Conservation (phyloP, 257 asterid species). For the Marsdenia floribunda region DNA sequence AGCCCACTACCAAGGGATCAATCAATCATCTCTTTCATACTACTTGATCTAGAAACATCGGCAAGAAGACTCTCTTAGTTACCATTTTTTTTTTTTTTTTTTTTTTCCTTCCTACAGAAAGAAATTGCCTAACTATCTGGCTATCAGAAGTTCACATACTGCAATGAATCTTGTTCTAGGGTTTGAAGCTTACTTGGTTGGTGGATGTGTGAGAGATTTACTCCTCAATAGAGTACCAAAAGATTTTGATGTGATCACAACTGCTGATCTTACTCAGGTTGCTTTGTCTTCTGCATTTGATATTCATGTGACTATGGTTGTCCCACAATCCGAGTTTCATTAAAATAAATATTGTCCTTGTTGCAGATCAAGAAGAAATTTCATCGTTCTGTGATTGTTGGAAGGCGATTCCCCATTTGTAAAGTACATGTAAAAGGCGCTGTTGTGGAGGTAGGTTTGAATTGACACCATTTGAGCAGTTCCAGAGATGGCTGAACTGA, state of each 20-base stretch:
- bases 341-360: neutral
- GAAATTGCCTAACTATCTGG: neutral
- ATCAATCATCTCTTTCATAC: neutral
- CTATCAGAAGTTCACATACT: neutral
- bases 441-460: conserved; percentile 65
- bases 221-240: conserved; percentile 77
- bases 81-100: neutral
- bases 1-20: neutral
- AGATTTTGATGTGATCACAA: conserved; percentile 85
- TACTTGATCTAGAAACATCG: neutral
- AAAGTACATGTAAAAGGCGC: conserved; percentile 47
- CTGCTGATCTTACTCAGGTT: conserved; percentile 69
- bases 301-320: conserved; percentile 12
- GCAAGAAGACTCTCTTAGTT: neutral
- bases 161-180: conserved; percentile 35
- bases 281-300: conserved; percentile 16
- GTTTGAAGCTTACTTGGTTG: conserved; percentile 84
- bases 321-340: neutral
- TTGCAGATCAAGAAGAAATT: conserved; percentile 52
- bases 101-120: neutral
- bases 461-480: conserved; percentile 1
- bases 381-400: conserved; percentile 49
- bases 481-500: neutral
- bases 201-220: conserved; percentile 96
- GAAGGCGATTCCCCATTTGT: conserved; percentile 83